Evolutionary conservation across 768 basidiomycete species (phyloP).

Genomic region (Mycena kentingensis): DNA sequence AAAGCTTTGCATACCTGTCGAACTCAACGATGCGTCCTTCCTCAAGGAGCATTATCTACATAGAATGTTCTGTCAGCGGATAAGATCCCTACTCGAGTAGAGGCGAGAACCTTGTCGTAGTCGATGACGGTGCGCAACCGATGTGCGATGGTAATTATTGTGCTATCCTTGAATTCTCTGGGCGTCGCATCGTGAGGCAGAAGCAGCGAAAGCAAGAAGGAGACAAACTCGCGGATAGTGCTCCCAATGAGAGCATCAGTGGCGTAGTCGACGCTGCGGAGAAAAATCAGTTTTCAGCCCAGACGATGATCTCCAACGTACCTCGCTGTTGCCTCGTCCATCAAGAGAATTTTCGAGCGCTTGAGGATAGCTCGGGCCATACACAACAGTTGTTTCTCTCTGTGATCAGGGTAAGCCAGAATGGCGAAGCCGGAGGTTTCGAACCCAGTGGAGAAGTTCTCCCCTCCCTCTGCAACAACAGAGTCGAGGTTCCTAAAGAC

Average conservation of each 20-base stretch:
- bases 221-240: slow-evolving; percentile 70
- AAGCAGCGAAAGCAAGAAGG: background rate
- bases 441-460: slow-evolving; percentile 79
- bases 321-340: slow-evolving; percentile 84
- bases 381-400: slow-evolving; percentile 80
- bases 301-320: slow-evolving; percentile 24
- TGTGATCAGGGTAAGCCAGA: too few relatives aligned
- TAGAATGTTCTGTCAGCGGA: too few relatives aligned
- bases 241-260: slow-evolving; percentile 85
- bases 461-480: slow-evolving; percentile 68
- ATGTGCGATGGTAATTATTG: slow-evolving; percentile 82
- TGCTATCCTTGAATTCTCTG: slow-evolving; percentile 78
- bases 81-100: too few relatives aligned
- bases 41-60: slow-evolving; percentile 75
- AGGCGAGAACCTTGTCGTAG: slow-evolving; percentile 80
- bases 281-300: too few relatives aligned
- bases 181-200: too few relatives aligned
- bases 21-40: slow-evolving; percentile 79
- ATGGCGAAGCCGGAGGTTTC: too few relatives aligned
- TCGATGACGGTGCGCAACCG: slow-evolving; percentile 77
- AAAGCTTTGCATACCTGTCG: slow-evolving; percentile 45
- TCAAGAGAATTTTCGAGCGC: slow-evolving; percentile 71
- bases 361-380: slow-evolving; percentile 85
- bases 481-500: slow-evolving; percentile 74
- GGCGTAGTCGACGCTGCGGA: slow-evolving; percentile 3